Evolutionary conservation across 805 yeast species (phyloP).

Genomic region (Maudiozyma saulgeensis): DNA sequence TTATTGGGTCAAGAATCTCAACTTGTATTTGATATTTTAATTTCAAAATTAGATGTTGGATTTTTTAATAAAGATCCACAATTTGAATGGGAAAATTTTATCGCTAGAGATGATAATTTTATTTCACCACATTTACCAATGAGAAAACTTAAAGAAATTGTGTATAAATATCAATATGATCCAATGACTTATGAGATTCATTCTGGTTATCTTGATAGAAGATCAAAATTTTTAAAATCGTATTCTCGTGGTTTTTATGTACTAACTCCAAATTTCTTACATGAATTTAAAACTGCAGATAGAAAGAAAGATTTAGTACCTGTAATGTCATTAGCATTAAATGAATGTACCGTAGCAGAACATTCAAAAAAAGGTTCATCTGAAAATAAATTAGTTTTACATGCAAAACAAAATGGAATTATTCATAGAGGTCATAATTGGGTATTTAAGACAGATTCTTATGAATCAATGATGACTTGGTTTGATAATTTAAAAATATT

Average conservation of each 20-base stretch:
- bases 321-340: constrained; percentile 70
- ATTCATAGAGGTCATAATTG: constrained; percentile 80
- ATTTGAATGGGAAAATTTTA: constrained; percentile 83
- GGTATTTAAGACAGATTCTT: constrained; percentile 88
- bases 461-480: constrained; percentile 77
- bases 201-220: constrained; percentile 75
- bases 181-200: constrained; percentile 60
- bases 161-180: constrained; percentile 59
- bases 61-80: constrained; percentile 68
- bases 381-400: constrained; percentile 69
- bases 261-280: constrained; percentile 76
- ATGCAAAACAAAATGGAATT: constrained; percentile 64
- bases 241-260: constrained; percentile 88
- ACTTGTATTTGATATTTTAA: constrained; percentile 53
- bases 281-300: constrained; percentile 81
- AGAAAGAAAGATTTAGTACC: constrained; percentile 75
- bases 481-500: constrained; percentile 63
- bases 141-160: constrained; percentile 51
- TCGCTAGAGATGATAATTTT: constrained; percentile 62
- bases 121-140: constrained; percentile 53
- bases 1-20: constrained; percentile 66
- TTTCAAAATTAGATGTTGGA: constrained; percentile 57
- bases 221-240: constrained; percentile 86
- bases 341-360: constrained; percentile 72
- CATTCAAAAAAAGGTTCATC: constrained; percentile 56